These are phyloP conservation scores for Lecanicillium sp. DNA, from an alignment of 2,329 filamentous ascomycete species.

Conservation along the genomic window DNA sequence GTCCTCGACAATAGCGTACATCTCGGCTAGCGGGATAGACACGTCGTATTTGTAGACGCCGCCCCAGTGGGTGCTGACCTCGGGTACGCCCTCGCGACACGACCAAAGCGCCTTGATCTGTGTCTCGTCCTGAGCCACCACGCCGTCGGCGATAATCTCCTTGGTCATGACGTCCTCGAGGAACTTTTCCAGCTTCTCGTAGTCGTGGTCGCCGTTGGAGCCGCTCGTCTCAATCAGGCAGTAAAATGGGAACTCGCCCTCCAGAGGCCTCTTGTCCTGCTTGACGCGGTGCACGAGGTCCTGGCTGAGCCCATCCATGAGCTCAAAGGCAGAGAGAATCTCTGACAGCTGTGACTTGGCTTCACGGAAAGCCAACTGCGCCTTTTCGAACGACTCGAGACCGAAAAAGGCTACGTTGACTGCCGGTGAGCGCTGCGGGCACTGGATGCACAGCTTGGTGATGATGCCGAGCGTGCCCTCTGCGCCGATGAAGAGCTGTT, in stretches of 20 bases:
- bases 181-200: slow-evolving; percentile 82
- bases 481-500: slow-evolving; percentile 92
- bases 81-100: slow-evolving; percentile 89
- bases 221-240: slow-evolving; percentile 95
- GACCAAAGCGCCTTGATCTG: slow-evolving; percentile 80
- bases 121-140: slow-evolving; percentile 87
- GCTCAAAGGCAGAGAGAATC: slow-evolving; percentile 93
- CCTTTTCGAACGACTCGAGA: slow-evolving; percentile 82
- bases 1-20: slow-evolving; percentile 88
- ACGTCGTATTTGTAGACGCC: slow-evolving; percentile 98
- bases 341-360: slow-evolving; percentile 88
- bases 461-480: slow-evolving; percentile 95
- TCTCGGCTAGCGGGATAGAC: slow-evolving; percentile 79
- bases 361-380: slow-evolving; percentile 76
- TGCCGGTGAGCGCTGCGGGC: slow-evolving; percentile 77
- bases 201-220: slow-evolving; percentile 88
- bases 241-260: slow-evolving; percentile 85
- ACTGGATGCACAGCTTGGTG: slow-evolving; percentile 82
- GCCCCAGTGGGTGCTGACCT: slow-evolving; percentile 81
- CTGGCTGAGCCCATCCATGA: slow-evolving; percentile 88
- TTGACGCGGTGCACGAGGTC: slow-evolving; percentile 67
- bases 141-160: slow-evolving; percentile 81
- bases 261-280: slow-evolving; percentile 71
- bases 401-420: slow-evolving; percentile 95
- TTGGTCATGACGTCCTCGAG: slow-evolving; percentile 86